Base-by-base conservation (phyloP, 140 eudicot species). In the Stevia rebaudiana region DNA sequence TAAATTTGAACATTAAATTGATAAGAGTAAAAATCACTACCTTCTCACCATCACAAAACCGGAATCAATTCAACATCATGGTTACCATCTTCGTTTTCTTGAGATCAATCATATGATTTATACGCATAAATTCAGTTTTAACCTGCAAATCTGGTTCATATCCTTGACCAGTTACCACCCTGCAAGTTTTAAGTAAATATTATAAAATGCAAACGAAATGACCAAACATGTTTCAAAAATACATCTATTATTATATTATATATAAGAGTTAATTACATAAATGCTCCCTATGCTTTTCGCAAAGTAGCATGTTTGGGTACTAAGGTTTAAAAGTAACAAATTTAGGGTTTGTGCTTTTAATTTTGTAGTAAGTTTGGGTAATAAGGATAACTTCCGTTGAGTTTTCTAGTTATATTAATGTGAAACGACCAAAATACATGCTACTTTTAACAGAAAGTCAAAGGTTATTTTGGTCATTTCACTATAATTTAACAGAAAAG, bases 111-210 rank as follows among this genome's bases (percentile, higher is more conserved):
- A 72, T 72, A 71, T 19, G 9, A 62, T 41, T 24, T 58, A 63
- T 50, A 63, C 41, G 58, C 53, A 37, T 65, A 25, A 10, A 24
- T 63, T 48, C 49, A 49, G 11, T 39, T 75, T 51, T 60, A 44
- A 60, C 66, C 57, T 5, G 50, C 60, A 60, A 6, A 35, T 62
- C 65, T 43, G 41, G 49, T 52, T 48, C n/a, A 18, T 54, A 25
- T 43, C 51, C 78, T 55, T 35, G 73, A 57, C 47, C 68, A 57
- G 12, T 62, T 68, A 65, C 39, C 68, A 57, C 17, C 68, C 72
- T 73, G 72, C 77, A 64, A 59, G 49, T 18, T 48, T 48, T 24
- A 49, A 10, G 18, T 39, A 62, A 37, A 42, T 8, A 60, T 74
- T 49, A 66, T 23, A 48, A 25, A 58, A 67, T 33, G 62, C 4